Conservation (phyloP, 768 basidiomycete species). For the Rhodotorula graminis region DNA sequence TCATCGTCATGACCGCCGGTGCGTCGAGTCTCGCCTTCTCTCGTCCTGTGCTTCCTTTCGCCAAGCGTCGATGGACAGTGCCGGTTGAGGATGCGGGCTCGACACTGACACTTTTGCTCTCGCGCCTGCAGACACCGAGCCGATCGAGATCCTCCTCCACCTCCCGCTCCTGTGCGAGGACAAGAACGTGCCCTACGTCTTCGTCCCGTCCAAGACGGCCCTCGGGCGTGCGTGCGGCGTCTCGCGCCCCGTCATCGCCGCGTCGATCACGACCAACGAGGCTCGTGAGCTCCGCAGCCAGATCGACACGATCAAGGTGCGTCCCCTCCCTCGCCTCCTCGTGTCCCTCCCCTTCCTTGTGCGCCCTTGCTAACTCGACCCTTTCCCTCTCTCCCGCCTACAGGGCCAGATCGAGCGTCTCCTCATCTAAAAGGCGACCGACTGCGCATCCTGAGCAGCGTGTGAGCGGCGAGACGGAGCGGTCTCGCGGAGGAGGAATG, state of each 20-base stretch:
- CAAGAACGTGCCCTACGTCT: conserved; percentile 80
- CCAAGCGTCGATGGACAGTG: no score
- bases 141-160: conserved; percentile 93
- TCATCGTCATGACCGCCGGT: conserved; percentile 80
- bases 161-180: conserved; percentile 96
- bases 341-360: no score
- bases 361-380: not conserved
- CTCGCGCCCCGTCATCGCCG: conserved; percentile 87
- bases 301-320: conserved; percentile 71
- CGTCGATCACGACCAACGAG: conserved; percentile 94
- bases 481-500: not conserved
- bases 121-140: conserved; percentile 74
- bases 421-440: conserved; percentile 45
- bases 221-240: conserved; percentile 95
- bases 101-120: no score
- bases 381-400: not conserved
- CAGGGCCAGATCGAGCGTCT: conserved; percentile 50
- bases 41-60: no score
- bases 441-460: no score
- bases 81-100: no score
- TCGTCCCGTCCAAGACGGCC: conserved; percentile 90
- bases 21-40: not conserved
- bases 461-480: not conserved
- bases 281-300: conserved; percentile 83
- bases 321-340: not conserved